Conservation (phyloP, 192 early-diverging fungal species). For the Polychytrium aggregatum region DNA sequence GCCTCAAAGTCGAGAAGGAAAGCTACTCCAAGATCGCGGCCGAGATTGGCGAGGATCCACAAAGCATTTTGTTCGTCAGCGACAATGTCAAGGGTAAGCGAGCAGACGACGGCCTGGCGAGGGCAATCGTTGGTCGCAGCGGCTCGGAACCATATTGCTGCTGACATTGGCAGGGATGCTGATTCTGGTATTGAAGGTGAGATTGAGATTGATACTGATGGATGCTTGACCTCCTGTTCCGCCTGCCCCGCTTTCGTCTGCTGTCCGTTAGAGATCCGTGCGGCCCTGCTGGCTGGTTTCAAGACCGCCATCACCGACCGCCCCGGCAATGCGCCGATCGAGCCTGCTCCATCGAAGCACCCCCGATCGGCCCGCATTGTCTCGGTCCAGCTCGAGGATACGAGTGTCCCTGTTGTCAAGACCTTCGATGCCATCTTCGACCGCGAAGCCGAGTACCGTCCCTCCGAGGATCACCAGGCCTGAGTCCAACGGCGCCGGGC, state of each 20-base stretch:
- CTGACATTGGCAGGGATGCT: no score
- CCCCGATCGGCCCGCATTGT: neutral
- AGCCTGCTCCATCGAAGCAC: neutral
- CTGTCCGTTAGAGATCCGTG: slow-evolving; percentile 75
- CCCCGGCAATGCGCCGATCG: slow-evolving; percentile 61
- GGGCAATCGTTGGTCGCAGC: no score
- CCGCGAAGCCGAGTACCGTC: no score
- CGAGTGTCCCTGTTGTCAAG: slow-evolving; percentile 10
- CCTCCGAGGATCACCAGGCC: no score
- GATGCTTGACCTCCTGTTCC: no score
- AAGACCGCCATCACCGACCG: slow-evolving; percentile 58
- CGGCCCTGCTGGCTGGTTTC: slow-evolving; percentile 62
- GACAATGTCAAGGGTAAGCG: slow-evolving; percentile 82
- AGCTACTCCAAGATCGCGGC: slow-evolving; percentile 70
- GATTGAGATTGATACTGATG: no score
- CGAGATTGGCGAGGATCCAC: slow-evolving; percentile 41
- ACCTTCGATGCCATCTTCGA: slow-evolving; percentile 18
- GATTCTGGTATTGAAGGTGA: no score
- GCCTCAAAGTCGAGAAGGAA: slow-evolving; percentile 54
- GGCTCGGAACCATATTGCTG: no score
- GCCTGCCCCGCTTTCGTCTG: no score
- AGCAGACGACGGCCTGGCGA: no score
- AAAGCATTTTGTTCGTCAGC: slow-evolving; percentile 70
- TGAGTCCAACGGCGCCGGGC: no score
- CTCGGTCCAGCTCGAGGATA: neutral